phyloP scores from a whole-genome alignment of 2,329 filamentous ascomycete species.

The Westerdykella ornata region DNA sequence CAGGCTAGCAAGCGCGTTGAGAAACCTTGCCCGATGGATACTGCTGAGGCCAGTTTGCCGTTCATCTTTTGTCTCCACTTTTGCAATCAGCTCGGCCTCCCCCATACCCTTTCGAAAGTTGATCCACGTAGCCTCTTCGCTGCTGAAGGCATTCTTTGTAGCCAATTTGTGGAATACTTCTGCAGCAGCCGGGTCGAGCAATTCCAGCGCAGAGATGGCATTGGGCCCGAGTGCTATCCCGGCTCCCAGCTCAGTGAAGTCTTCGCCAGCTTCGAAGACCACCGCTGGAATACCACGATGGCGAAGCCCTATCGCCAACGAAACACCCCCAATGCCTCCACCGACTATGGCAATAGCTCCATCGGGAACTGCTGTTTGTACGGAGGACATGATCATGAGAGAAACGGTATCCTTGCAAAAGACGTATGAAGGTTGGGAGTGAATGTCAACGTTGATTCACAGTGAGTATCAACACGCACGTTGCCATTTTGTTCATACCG shows the following conservation, averaged over 20 bases:
- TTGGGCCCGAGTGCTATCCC: constrained; percentile 54
- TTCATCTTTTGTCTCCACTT: constrained; percentile 18
- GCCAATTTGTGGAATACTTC: constrained; percentile 17
- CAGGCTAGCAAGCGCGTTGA: constrained; percentile 46
- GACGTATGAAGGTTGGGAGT: too few relatives aligned
- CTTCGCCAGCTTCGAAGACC: constrained; percentile 52
- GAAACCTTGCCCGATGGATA: constrained; percentile 46
- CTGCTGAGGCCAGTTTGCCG: constrained; percentile 24
- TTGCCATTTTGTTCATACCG: too few relatives aligned
- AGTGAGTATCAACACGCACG: too few relatives aligned
- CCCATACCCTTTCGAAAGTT: constrained; percentile 31
- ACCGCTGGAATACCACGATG: constrained; percentile 42
- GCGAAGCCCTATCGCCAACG: constrained; percentile 49
- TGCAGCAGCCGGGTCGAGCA: constrained; percentile 13
- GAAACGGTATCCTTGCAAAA: not conserved
- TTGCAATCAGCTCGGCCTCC: constrained; percentile 12
- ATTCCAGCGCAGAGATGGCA: constrained; percentile 49
- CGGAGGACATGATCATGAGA: not conserved
- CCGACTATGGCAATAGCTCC: constrained; percentile 50
- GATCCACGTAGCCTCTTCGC: constrained; percentile 23
- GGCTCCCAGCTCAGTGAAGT: constrained; percentile 54
- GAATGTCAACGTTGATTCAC: too few relatives aligned
- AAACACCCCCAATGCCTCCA: constrained; percentile 53
- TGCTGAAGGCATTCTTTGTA: constrained; percentile 41
- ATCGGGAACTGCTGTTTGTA: constrained; percentile 9